Evolutionary conservation across 2,329 filamentous ascomycete genomes (phyloP).

Genomic region (Chaetomium globosum): DNA sequence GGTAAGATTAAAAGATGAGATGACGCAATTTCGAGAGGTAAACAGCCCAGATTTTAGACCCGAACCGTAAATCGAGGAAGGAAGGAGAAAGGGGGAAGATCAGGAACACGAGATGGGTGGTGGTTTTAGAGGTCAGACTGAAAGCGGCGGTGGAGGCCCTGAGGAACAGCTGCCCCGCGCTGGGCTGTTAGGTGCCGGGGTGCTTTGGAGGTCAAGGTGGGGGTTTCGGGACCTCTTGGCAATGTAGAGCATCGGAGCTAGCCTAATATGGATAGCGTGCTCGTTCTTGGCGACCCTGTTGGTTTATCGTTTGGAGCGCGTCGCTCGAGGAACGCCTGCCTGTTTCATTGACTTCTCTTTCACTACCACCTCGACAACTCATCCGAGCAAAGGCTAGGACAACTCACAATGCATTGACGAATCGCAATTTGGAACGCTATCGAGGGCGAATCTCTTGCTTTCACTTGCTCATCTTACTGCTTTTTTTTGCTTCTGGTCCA

Average conservation of each 20-base stretch:
- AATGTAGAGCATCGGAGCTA: conserved; percentile 8
- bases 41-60: not conserved
- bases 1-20: not conserved
- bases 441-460: not conserved
- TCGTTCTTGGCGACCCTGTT: not conserved
- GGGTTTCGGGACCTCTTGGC: conserved; percentile 1
- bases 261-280: not conserved
- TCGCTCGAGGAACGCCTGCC: conserved; percentile 19
- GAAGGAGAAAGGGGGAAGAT: conserved; percentile 11
- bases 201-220: conserved; percentile 15
- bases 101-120: conserved; percentile 1
- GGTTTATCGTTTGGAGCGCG: not conserved
- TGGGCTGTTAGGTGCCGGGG: not conserved
- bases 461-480: not conserved
- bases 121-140: conserved; percentile 9
- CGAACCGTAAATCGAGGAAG: not conserved
- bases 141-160: conserved; percentile 12
- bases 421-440: conserved; percentile 1
- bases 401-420: conserved; percentile 10
- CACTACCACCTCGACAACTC: not conserved
- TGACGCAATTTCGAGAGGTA: conserved; percentile 10
- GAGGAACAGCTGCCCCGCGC: conserved; percentile 21
- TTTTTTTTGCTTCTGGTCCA: not conserved
- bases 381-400: not conserved
- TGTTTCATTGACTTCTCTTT: not conserved